Evolutionary conservation across 108 stramenopile genomes (phyloP).

Genomic region (Stephanodiscus minutulus): DNA sequence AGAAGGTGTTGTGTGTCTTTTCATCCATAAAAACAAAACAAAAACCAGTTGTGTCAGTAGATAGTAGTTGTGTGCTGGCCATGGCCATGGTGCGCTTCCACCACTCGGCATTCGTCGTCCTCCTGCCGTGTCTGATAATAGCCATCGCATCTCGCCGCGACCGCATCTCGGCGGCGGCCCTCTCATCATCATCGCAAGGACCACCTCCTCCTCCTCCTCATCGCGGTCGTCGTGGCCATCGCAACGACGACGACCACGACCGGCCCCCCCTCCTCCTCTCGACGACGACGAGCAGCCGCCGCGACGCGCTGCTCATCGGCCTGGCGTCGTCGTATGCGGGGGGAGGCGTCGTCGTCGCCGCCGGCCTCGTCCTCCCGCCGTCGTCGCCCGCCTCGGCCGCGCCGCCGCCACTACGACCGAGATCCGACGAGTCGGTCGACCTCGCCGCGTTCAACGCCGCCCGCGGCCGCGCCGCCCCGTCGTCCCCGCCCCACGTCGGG

Average conservation of each 20-base stretch:
- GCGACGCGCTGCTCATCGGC: not conserved
- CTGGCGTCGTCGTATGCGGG: not conserved
- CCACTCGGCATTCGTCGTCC: no score
- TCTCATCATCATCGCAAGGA: constrained; percentile 16
- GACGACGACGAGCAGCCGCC: constrained; percentile 14
- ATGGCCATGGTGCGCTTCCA: no score
- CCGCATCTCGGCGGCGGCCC: constrained; percentile 29
- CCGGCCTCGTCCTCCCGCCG: not conserved
- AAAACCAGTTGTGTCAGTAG: no score
- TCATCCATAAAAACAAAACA: no score
- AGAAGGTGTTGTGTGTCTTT: no score
- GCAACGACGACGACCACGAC: constrained; percentile 3
- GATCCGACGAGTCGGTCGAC: constrained; percentile 41
- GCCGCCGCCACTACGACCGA: no score
- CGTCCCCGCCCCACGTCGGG: not conserved
- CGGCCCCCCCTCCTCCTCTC: no score
- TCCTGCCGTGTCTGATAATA: constrained; percentile 22
- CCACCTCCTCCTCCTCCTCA: not conserved
- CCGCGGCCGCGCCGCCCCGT: not conserved
- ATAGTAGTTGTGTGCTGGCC: no score
- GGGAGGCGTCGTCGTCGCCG: not conserved
- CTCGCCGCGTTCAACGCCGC: constrained; percentile 49
- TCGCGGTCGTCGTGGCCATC: not conserved
- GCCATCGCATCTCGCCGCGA: constrained; percentile 38
- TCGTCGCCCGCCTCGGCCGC: no score